These are phyloP conservation scores for Primulina tabacum DNA, from an alignment of 257 asterid genomes.

Conservation along the genomic window DNA sequence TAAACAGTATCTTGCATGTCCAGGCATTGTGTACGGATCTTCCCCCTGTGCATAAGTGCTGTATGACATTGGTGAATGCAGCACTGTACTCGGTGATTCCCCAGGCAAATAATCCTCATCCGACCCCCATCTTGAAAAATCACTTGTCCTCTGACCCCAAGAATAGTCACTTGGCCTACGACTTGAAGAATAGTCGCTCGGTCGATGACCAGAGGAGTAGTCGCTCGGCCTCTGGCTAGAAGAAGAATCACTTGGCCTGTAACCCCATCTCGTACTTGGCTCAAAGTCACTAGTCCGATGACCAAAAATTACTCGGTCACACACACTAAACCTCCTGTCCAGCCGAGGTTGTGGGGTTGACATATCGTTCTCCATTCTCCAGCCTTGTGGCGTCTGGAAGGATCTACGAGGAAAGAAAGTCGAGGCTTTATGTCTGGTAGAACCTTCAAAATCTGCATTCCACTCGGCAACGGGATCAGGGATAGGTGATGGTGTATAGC, in stretches of 20 bases:
- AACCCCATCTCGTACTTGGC: constrained; percentile 50
- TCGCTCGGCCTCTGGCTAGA: constrained; percentile 52
- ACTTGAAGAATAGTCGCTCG: constrained; percentile 75
- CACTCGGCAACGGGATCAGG: constrained; percentile 88
- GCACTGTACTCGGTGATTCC: constrained; percentile 87
- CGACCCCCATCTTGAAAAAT: constrained; percentile 86
- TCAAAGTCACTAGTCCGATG: constrained; percentile 67
- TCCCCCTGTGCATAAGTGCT: constrained; percentile 50
- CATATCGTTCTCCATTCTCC: constrained; percentile 65
- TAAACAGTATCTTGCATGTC: constrained; percentile 65
- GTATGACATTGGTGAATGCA: constrained; percentile 67
- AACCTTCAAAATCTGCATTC: constrained; percentile 93
- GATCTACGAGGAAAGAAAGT: constrained; percentile 80
- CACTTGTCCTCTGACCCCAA: constrained; percentile 87
- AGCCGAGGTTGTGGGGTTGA: constrained; percentile 70
- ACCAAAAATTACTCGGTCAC: constrained; percentile 85
- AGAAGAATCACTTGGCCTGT: constrained; percentile 67
- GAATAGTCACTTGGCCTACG: constrained; percentile 85
- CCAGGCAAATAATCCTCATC: constrained; percentile 81
- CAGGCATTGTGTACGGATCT: constrained; percentile 40
- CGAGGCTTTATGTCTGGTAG: constrained; percentile 63
- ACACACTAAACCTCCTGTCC: constrained; percentile 79
- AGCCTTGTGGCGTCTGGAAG: constrained; percentile 80
- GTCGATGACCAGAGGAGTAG: constrained; percentile 60
- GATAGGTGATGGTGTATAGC: constrained; percentile 84